Percentiles rank a stretch among this genome's conserved stretches.
phyloP scores from a whole-genome alignment of 225 moss, liverwort and hornwort genomes.

The Ulota crispa region DNA sequence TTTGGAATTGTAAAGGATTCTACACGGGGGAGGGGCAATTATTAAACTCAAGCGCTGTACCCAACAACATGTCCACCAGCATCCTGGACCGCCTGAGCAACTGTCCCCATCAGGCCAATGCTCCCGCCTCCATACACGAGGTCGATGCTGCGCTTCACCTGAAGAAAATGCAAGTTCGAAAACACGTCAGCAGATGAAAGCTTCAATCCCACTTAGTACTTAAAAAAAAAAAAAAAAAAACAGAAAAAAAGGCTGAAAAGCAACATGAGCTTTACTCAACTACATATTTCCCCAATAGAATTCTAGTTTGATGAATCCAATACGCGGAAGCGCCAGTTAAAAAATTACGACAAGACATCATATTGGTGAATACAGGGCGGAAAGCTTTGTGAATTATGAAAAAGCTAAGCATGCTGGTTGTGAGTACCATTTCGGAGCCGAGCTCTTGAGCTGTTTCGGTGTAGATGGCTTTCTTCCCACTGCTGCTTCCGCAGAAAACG shows the following conservation, averaged over 20 bases:
- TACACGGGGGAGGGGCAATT: neutral
- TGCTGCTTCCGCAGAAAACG: slow-evolving; percentile 54
- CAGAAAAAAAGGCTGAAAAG: too few species aligned
- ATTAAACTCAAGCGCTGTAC: neutral
- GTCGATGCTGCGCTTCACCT: slow-evolving; percentile 49
- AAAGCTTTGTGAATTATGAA: neutral
- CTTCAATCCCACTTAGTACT: too few species aligned
- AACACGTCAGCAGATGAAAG: neutral
- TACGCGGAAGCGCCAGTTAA: too few species aligned
- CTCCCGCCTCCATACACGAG: slow-evolving; percentile 61
- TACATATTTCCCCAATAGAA: too few species aligned
- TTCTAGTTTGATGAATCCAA: too few species aligned
- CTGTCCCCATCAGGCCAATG: slow-evolving; percentile 55
- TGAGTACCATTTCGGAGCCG: slow-evolving; percentile 37
- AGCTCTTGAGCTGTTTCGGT: slow-evolving; percentile 29
- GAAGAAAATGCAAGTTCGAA: neutral
- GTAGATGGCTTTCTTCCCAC: slow-evolving; percentile 44
- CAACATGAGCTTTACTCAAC: too few species aligned
- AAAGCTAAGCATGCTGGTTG: neutral
- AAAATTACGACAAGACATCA: too few species aligned
- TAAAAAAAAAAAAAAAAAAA: too few species aligned
- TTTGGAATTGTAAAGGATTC: neutral
- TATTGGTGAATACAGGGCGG: too few species aligned
- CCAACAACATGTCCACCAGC: slow-evolving; percentile 53
- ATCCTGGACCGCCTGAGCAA: slow-evolving; percentile 34